Base-by-base conservation (phyloP, 1,284 basidiomycete species). In the Cystobasidium sp. region DNA sequence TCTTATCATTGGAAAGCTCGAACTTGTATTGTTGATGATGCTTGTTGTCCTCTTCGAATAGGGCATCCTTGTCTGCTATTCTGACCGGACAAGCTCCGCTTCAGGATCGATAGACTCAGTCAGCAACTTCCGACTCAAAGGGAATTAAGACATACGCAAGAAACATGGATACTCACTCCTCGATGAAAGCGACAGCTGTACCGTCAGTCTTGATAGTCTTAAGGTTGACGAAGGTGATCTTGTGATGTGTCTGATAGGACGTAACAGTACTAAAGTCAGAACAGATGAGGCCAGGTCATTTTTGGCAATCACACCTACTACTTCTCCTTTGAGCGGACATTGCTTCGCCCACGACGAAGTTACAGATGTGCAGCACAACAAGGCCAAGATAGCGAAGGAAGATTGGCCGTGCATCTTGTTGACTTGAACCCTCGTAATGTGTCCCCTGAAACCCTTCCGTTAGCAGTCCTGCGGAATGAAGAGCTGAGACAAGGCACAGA, bases 21-120 rank as follows among this genome's bases (percentile, higher is more conserved):
- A 66, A 6, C 18, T 66, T 52, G 18, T 66, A 66, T 14, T n/a
- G 24, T 31, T 66, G 64, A 53, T 66, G 64, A 53, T 66, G 64
- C 14, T 49, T 43, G 53, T 66, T 49, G 8, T 39, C 64, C 39
- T 66, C 49, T 10, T 66, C 49, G 64, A 66, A 66, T n/a, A 47
- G 44, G 8, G 64, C 64, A 31, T 66, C 12, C 14, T 37, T 16
- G 18, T 43, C 37, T n/a, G 47, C 7, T 16, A 66, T 66, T 37
- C 24, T 31, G 44, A 66, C 64, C 64, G 64, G 64, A 43, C 64
- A 66, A 47, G 49, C 41, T 66, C 64, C 64, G 64, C 64, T 66
- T 31, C 31, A 31, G 31, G 31, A 31, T 31, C 31, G 31, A 31
- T 31, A 31, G 2, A 31, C 5, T 2, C 5, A 31, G 31, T 31